Base-by-base conservation (phyloP, 2,329 filamentous ascomycete species). In the Fusarium veterinarium region DNA sequence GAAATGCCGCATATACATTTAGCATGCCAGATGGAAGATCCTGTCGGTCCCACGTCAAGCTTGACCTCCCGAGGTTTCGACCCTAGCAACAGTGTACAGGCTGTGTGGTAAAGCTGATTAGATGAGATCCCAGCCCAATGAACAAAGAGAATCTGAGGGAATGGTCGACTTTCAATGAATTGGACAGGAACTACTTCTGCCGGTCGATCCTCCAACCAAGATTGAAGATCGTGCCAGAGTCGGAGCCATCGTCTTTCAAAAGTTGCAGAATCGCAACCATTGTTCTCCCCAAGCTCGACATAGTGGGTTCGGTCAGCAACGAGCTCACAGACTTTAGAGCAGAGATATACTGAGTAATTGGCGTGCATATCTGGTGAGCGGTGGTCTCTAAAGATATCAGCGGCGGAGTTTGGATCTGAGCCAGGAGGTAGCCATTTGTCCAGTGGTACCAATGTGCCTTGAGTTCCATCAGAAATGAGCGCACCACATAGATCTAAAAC, bases 261-360 rank as follows among this genome's bases (percentile, higher is more conserved):
- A 5, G 71, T 72, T 3, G 81, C 77, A 19, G 80, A 77, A 28
- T 82, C 80, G 60, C 84, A 86, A 8, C 83, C 83, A 67, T 86
- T 86, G 12, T 81, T 76, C 60, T 85, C 81, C 10, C 83, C 84
- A 3, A 88, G 79, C 71, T 88, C 86, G 6, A 83, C 72, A 68
- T 82, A 86, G 38, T 84, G 84, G 6, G 86, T 87, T 23, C 84
- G 84, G 58, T 85, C 82, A 13, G 85, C 83, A 17, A 88, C 80
- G 6, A 90, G 82, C 70, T 88, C 84, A 64, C 85, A 87, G 4
- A 84, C 84, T 62, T 83, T 84, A 8, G 88, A 85, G 56, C 84
- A 86, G 3, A 91, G 82, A 69, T 87, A 91, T 5, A 91, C 88
- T 12, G 88, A 84, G 70, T 88, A 88, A 72, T 90, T 90, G 37